Base-by-base conservation (phyloP, 148 eudicot species). In the Gaultheria prostrata region DNA sequence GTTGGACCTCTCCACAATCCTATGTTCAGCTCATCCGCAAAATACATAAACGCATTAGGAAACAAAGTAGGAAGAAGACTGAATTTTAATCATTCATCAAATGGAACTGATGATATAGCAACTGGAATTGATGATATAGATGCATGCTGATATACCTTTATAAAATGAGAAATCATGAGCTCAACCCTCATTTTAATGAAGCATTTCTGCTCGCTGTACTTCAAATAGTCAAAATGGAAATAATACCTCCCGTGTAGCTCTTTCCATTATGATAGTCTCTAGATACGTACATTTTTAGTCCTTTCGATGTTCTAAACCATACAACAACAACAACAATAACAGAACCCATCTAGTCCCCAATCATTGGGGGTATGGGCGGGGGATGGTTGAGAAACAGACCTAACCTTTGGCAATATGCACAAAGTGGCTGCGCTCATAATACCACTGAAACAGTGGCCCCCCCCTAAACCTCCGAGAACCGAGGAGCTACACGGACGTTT, bases 1-100 rank as follows among this genome's bases (percentile, higher is more conserved):
- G 61, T 93, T 90, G 59, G 95, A 91, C 80, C 96, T 93, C 84
- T 93, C 96, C 73, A 94, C 96, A 46, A 89, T 78, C 84, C 98
- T 95, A 79, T 15, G 56, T 59, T 46, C 71, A 43, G 35, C 59
- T 1, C 45, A 30, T 5, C 24, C 24, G 33, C 67, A 32, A 32
- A 18, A 26, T 6, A 32, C 17, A 53, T 20, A 33, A 46, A 76
- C 48, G 51, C 32, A 26, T 17, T 26, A 77, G 1, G 18, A 77
- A 51, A 77, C 12, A 51, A 48, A 17, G 17, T 48, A 8, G 7
- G 21, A 8, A 32, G n/a, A 77, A 28, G 2, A 14, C 63, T 50
- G 26, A 51, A 14, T 48, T 21, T n/a, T 8, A 9, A 33, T 46
- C 49, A 21, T 76, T 76, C 79, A 48, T 48, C 50, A 39, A 20